phyloP scores from a whole-genome alignment of 2,329 filamentous ascomycete species.

The Hymenotorrendiella dingleyae region DNA sequence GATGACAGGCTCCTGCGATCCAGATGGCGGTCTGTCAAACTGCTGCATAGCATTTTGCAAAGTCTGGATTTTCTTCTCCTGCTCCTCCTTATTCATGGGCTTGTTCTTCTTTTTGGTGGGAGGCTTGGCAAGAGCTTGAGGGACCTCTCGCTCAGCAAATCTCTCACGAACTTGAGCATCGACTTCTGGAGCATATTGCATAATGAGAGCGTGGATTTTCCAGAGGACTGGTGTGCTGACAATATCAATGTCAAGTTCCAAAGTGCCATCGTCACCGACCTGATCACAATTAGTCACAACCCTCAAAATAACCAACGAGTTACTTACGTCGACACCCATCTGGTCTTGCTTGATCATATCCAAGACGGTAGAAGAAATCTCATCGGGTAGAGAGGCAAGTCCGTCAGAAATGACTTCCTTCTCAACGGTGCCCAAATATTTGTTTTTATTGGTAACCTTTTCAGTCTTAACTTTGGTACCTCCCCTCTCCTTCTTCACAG shows the following conservation, averaged over 20 bases:
- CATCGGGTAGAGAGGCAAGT: constrained; percentile 72
- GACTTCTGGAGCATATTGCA: constrained; percentile 44
- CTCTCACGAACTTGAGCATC: constrained; percentile 23
- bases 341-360: constrained; percentile 84
- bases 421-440: constrained; percentile 67
- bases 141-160: constrained; percentile 25
- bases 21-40: constrained; percentile 28
- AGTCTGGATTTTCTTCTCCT: constrained; percentile 60
- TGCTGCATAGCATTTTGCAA: constrained; percentile 55
- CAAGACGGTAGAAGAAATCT: constrained; percentile 74
- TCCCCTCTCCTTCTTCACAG: constrained; percentile 38
- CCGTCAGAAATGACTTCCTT: constrained; percentile 88
- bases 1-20: constrained; percentile 36
- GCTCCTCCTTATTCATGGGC: constrained; percentile 68
- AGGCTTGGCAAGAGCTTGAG: constrained; percentile 29
- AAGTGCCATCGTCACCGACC: constrained; percentile 45
- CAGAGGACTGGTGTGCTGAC: constrained; percentile 47
- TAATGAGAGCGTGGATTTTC: constrained; percentile 48
- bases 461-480: constrained; percentile 38
- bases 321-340: constrained; percentile 59
- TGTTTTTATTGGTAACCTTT: constrained; percentile 16
- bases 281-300: constrained; percentile 25
- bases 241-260: constrained; percentile 55
- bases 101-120: constrained; percentile 56
- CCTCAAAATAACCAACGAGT: constrained; percentile 14